Evolutionary conservation across 345 rosid species (phyloP).

Genomic region (Zanthoxylum bungeanum): DNA sequence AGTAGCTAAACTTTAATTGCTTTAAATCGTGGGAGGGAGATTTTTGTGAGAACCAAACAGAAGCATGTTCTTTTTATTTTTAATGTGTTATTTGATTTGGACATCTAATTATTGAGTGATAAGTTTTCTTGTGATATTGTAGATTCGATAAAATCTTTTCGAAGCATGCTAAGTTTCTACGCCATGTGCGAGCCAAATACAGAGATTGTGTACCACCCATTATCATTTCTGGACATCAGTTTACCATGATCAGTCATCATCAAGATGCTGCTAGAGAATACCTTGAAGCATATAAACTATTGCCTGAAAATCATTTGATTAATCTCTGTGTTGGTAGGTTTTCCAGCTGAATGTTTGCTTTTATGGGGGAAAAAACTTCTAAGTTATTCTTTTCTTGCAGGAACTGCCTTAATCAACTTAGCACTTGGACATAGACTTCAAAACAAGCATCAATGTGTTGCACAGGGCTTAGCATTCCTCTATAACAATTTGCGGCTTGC

Average conservation of each 20-base stretch:
- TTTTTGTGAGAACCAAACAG: not conserved
- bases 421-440: slow-evolving; percentile 52
- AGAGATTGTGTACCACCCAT: slow-evolving; percentile 33
- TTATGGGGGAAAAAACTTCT: not conserved
- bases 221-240: slow-evolving; percentile 40
- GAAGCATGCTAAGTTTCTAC: slow-evolving; percentile 39
- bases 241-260: slow-evolving; percentile 31
- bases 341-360: not conserved
- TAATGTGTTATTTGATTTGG: not conserved
- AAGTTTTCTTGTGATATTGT: slow-evolving; percentile 1
- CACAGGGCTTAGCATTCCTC: slow-evolving; percentile 43
- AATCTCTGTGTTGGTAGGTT: not conserved
- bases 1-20: not conserved
- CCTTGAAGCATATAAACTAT: not conserved
- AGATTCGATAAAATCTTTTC: slow-evolving; percentile 35
- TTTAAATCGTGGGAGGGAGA: not conserved
- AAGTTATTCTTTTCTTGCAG: slow-evolving; percentile 21
- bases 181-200: slow-evolving; percentile 29
- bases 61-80: not conserved
- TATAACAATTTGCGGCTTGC: slow-evolving; percentile 11
- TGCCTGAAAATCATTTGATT: slow-evolving; percentile 3
- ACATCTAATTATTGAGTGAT: not conserved
- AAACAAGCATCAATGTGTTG: slow-evolving; percentile 48
- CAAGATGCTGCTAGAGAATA: slow-evolving; percentile 26
- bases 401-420: slow-evolving; percentile 48